phyloP scores from a whole-genome alignment of 164 flowering plant genomes.

The Berberis vulgaris region DNA sequence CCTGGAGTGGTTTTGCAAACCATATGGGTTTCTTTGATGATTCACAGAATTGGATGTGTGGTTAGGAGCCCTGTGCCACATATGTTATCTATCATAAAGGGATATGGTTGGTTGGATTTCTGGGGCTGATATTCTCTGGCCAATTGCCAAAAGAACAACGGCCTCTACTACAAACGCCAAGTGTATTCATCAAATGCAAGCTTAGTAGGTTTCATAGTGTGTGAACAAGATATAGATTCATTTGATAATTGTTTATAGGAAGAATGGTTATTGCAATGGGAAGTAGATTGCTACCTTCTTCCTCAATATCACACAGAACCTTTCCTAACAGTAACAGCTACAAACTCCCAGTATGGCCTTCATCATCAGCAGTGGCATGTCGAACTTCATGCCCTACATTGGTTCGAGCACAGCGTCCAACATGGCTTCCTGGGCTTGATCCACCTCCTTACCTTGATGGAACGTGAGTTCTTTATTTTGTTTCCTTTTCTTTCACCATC shows the following conservation, averaged over 20 bases:
- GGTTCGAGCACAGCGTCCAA: slow-evolving; percentile 64
- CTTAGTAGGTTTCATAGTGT: not conserved
- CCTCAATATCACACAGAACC: slow-evolving; percentile 6
- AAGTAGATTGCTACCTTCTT: slow-evolving; percentile 21
- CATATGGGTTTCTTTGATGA: too few relatives aligned
- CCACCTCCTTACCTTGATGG: slow-evolving; percentile 88
- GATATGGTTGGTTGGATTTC: slow-evolving; percentile 9
- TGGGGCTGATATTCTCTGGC: slow-evolving; percentile 4
- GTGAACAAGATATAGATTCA: not conserved
- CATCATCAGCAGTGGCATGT: not conserved
- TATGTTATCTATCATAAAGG: not conserved
- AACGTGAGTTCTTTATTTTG: slow-evolving; percentile 32
- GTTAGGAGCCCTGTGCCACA: too few relatives aligned
- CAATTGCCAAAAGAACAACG: not conserved
- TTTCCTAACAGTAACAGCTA: slow-evolving; percentile 5
- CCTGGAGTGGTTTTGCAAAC: too few relatives aligned
- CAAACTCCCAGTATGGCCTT: slow-evolving; percentile 9
- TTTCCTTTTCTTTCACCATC: too few relatives aligned
- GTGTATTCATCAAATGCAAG: not conserved
- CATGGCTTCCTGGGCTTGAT: slow-evolving; percentile 95
- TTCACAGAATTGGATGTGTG: too few relatives aligned
- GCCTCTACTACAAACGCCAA: not conserved
- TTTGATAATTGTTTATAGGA: not conserved
- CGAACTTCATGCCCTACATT: slow-evolving; percentile 5
- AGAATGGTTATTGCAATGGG: slow-evolving; percentile 39